Conservation (phyloP, 2,329 filamentous ascomycete genomes). For the Sclerotinia sclerotiorum region DNA sequence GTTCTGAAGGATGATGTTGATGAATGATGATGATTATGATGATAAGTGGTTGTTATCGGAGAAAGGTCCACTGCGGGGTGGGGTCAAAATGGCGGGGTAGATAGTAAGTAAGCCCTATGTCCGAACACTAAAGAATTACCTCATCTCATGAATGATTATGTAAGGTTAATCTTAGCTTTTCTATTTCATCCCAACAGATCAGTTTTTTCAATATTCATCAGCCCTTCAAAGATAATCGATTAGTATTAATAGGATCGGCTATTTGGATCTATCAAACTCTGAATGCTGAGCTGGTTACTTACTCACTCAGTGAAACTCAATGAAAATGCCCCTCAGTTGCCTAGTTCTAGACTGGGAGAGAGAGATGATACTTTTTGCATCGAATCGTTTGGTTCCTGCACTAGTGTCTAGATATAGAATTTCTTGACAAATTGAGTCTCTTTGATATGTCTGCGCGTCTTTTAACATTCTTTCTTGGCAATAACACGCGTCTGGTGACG, state of each 20-base stretch:
- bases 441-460: neutral
- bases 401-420: neutral
- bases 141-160: too few species aligned
- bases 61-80: neutral
- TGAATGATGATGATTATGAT: neutral
- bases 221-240: neutral
- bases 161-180: too few species aligned
- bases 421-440: neutral
- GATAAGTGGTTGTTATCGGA: neutral
- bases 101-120: neutral
- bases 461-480: neutral
- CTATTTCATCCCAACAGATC: too few species aligned
- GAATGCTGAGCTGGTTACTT: too few species aligned
- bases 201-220: too few species aligned
- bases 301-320: too few species aligned
- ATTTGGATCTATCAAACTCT: neutral
- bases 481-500: conserved; percentile 18
- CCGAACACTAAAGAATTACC: neutral
- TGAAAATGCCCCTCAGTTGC: too few species aligned
- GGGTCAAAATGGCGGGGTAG: conserved; percentile 6
- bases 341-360: too few species aligned
- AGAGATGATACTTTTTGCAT: neutral
- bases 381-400: neutral
- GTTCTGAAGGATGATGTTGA: neutral
- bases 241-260: neutral